Percentiles rank a stretch among this genome's conserved stretches.
phyloP scores from a whole-genome alignment of 257 asterid genomes.

The Capsicum pubescens region DNA sequence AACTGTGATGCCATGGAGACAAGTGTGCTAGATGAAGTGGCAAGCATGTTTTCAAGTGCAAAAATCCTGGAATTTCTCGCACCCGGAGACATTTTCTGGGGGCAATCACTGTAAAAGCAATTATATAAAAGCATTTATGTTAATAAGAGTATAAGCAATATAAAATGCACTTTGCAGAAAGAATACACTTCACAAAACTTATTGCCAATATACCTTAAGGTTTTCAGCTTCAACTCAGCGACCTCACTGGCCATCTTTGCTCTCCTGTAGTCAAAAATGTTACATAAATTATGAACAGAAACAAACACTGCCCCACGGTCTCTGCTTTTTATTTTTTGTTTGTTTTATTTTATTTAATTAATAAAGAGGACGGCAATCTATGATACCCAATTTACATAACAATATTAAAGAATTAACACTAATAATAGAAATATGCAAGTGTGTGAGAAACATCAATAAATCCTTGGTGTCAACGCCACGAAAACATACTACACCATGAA shows the following conservation, averaged over 20 bases:
- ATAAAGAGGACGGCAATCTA: background rate
- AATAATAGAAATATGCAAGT: background rate
- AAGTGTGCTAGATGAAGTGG: constrained; percentile 89
- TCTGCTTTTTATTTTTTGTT: background rate
- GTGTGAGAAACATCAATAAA: background rate
- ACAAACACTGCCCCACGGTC: background rate
- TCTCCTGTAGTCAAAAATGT: constrained; percentile 59
- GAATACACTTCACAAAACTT: background rate
- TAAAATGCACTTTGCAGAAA: constrained; percentile 8
- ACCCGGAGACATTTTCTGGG: constrained; percentile 88
- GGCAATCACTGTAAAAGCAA: constrained; percentile 55
- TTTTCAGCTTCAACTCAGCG: constrained; percentile 70
- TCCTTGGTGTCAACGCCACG: background rate
- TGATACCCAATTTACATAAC: background rate
- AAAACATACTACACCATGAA: background rate
- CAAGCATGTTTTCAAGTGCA: constrained; percentile 95
- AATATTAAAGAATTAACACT: background rate
- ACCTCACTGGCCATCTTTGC: constrained; percentile 89
- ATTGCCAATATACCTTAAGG: constrained; percentile 54
- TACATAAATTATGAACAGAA: background rate
- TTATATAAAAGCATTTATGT: background rate
- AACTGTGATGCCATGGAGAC: constrained; percentile 96
- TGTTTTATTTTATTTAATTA: background rate
- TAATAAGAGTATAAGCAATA: constrained; percentile 17
- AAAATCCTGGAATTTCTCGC: constrained; percentile 87